Percentiles rank a stretch among this genome's conserved stretches.
Evolutionary conservation across 2,329 filamentous ascomycete species (phyloP).

Genomic region (Colletotrichum aenigma): DNA sequence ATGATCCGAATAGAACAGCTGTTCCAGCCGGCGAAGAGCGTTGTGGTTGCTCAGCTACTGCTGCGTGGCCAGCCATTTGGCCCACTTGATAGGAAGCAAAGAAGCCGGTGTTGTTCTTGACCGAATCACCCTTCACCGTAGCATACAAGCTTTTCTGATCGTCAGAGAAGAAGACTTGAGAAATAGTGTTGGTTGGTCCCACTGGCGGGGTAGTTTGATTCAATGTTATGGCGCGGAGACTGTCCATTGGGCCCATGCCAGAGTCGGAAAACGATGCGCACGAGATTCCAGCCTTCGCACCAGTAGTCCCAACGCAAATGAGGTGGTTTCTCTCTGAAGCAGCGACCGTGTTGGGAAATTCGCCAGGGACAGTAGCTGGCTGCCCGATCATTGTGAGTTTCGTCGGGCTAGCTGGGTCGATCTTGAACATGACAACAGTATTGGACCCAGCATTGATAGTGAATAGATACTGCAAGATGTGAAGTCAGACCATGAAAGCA

Average conservation of each 20-base stretch:
- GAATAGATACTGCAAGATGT: slow-evolving; percentile 41
- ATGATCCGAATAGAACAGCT: slow-evolving; percentile 60
- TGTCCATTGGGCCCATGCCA: slow-evolving; percentile 49
- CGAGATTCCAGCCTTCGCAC: slow-evolving; percentile 47
- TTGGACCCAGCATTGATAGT: slow-evolving; percentile 61
- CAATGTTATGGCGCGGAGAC: slow-evolving; percentile 50
- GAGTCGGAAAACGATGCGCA: slow-evolving; percentile 42
- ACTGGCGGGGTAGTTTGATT: slow-evolving; percentile 61
- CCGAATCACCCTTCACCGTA: slow-evolving; percentile 65
- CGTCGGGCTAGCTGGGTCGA: slow-evolving; percentile 44
- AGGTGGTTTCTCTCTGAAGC: slow-evolving; percentile 45
- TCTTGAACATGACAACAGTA: slow-evolving; percentile 53
- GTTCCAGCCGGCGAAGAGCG: slow-evolving; percentile 57
- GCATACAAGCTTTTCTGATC: slow-evolving; percentile 57
- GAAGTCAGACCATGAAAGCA: neutral
- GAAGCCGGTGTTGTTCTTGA: slow-evolving; percentile 60
- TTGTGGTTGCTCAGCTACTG: slow-evolving; percentile 27
- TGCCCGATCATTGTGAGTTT: slow-evolving; percentile 47
- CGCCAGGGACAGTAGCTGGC: slow-evolving; percentile 47
- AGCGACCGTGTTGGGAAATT: slow-evolving; percentile 58
- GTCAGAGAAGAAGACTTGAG: slow-evolving; percentile 62
- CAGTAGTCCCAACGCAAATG: slow-evolving; percentile 52
- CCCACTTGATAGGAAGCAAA: slow-evolving; percentile 54
- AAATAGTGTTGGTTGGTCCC: slow-evolving; percentile 63
- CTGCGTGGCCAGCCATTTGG: neutral